Base-by-base conservation (phyloP, 2,329 filamentous ascomycete genomes). In the Xylariaceae sp. region DNA sequence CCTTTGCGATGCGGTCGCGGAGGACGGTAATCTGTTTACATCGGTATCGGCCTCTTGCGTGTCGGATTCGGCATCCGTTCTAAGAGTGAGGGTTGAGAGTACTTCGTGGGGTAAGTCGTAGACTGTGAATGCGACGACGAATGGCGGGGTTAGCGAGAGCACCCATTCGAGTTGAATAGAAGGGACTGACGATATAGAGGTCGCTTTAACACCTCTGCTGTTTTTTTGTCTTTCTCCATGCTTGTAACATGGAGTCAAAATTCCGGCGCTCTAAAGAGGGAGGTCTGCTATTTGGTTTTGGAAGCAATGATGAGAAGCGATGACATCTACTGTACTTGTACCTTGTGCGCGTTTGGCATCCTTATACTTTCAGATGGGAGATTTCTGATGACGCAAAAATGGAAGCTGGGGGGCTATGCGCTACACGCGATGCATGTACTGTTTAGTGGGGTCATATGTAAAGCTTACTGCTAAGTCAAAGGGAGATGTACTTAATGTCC, bases 91-190 rank as follows among this genome's bases (percentile, higher is more conserved):
- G 3, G 78, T 83, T 36, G 71, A 68, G 24, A 94, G 69, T 32
- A 94, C 73, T 58, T 88, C 78, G 43, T 74, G 68, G 1, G 88
- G 87, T 16, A 96, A 75, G 60, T 94, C 83, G 62, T 89, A 96
- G 41, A 90, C 85, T 88, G 36, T 13, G 34, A 59, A n/a, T 11
- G 21, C 21, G 21, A 24, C 11, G 21, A n/a, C n/a, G 21, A 24
- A 24, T 43, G 33, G 41, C 47, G 57, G 51, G 51, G 40, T 49
- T 35, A 41, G 21, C 34, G 42, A 31, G 48, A 16, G 28, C 50
- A 44, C 41, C 24, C 29, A 18, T 35, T 19, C 17, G 11, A 27
- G 32, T 18, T 21, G 9, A 24, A 14, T 16, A 28, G 19, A 15
- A 24, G 31, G 15, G 15, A 36, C 9, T 34, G 60, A 72, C 70